Percentiles rank a stretch among this genome's conserved stretches.
Evolutionary conservation across 495 filamentous ascomycete species (phyloP).

Genomic region (Penicillium herquei): DNA sequence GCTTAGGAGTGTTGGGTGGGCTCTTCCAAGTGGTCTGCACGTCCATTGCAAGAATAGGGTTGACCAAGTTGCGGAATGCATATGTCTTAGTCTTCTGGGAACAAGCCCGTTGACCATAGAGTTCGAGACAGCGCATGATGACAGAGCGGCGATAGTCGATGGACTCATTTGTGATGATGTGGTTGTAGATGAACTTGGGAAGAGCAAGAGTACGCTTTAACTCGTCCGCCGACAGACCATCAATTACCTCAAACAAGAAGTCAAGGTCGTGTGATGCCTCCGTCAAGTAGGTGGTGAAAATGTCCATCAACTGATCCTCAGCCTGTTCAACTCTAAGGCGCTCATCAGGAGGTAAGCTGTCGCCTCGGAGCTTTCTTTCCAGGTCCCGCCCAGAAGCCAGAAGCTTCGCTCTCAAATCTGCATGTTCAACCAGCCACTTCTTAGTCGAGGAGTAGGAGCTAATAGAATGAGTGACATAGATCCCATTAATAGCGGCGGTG

Average conservation of each 20-base stretch:
- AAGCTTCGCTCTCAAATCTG: conserved; percentile 66
- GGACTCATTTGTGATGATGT: conserved; percentile 81
- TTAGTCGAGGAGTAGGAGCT: conserved; percentile 50
- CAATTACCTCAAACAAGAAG: conserved; percentile 82
- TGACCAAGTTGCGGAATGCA: conserved; percentile 85
- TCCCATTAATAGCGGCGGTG: conserved; percentile 79
- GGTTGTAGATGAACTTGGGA: conserved; percentile 76
- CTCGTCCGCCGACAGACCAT: conserved; percentile 78
- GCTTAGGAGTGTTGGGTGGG: conserved; percentile 58
- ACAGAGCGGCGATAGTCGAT: conserved; percentile 86
- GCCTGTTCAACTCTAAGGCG: conserved; percentile 88
- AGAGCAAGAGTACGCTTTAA: conserved; percentile 74
- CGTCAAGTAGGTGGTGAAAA: conserved; percentile 76
- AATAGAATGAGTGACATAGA: conserved; percentile 79
- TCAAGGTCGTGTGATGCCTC: conserved; percentile 78
- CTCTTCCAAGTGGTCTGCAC: conserved; percentile 62
- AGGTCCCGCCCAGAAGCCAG: conserved; percentile 69
- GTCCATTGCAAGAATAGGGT: conserved; percentile 97
- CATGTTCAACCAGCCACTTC: conserved; percentile 76
- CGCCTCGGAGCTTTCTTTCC: conserved; percentile 64
- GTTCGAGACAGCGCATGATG: conserved; percentile 80
- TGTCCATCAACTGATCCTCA: conserved; percentile 81
- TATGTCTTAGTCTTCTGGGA: conserved; percentile 91
- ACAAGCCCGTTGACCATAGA: conserved; percentile 74
- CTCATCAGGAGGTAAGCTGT: conserved; percentile 65